phyloP scores from a whole-genome alignment of 768 basidiomycete genomes.

The Calvatia gigantea region DNA sequence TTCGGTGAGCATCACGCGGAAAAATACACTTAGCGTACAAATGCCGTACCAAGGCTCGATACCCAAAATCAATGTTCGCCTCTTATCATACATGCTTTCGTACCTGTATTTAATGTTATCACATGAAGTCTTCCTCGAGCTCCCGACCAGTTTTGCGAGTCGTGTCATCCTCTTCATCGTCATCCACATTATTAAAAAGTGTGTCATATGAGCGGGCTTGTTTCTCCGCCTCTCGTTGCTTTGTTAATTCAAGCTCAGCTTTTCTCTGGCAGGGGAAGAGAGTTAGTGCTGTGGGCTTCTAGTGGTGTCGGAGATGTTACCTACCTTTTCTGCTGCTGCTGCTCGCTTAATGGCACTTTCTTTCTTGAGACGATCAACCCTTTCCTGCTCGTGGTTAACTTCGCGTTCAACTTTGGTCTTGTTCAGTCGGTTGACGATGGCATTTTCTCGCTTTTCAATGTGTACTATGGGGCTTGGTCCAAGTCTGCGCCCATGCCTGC shows the following conservation, averaged over 20 bases:
- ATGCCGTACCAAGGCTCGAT: no score
- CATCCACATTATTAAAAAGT: conserved; percentile 46
- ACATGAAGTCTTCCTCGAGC: conserved; percentile 90
- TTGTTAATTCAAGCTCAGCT: conserved; percentile 71
- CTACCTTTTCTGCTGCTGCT: conserved; percentile 66
- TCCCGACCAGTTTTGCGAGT: conserved; percentile 64
- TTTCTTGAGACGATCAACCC: conserved; percentile 73
- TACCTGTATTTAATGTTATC: conserved; percentile 19
- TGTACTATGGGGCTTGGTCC: conserved; percentile 48
- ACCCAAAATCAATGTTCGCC: neutral
- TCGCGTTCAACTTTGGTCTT: conserved; percentile 85
- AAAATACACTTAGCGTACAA: no score
- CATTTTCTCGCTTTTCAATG: conserved; percentile 77
- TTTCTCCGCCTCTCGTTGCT: conserved; percentile 80
- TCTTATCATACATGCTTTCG: neutral
- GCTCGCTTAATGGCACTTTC: conserved; percentile 65
- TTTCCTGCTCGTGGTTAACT: conserved; percentile 91
- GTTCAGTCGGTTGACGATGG: conserved; percentile 87
- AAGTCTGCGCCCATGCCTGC: neutral
- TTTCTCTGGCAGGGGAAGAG: conserved; percentile 53
- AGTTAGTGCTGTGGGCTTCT: neutral
- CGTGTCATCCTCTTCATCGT: conserved; percentile 49
- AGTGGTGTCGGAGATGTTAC: neutral
- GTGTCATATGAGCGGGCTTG: conserved; percentile 84
- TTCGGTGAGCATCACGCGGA: no score